These are phyloP conservation scores for Beauveria scarabaeidicola DNA, from an alignment of 2,329 filamentous ascomycete genomes.

Conservation along the genomic window DNA sequence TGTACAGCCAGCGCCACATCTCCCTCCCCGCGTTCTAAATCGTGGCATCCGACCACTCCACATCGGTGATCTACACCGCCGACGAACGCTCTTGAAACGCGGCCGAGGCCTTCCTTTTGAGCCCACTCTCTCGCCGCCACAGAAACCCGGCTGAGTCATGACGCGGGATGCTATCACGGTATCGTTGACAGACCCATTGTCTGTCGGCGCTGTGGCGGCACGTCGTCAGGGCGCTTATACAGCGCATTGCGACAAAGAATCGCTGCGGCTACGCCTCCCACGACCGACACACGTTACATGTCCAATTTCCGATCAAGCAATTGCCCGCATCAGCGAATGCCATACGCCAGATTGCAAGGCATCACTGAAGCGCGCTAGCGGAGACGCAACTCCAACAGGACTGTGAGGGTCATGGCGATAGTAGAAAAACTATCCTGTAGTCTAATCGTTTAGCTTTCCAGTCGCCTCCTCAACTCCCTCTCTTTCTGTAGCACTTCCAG, in stretches of 20 bases:
- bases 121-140: background rate
- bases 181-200: background rate
- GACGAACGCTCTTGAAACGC: background rate
- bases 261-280: background rate
- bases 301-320: background rate
- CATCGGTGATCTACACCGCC: background rate
- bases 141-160: background rate
- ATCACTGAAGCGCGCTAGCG: too few relatives aligned
- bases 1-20: background rate
- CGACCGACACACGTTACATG: too few relatives aligned
- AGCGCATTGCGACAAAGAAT: background rate
- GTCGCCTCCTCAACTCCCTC: constrained; percentile 45
- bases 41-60: background rate
- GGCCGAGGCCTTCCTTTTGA: background rate
- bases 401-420: background rate
- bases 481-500: constrained; percentile 74
- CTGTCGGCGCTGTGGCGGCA: background rate
- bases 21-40: background rate
- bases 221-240: too few relatives aligned
- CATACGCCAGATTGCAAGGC: too few relatives aligned
- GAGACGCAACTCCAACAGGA: background rate
- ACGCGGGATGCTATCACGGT: too few relatives aligned
- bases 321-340: too few relatives aligned
- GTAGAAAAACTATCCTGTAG: background rate
- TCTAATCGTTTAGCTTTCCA: constrained; percentile 27